A percentile compares a stretch with the other conserved stretches of the same genome.
These are phyloP conservation scores for Colletotrichum echinochloae DNA, from an alignment of 2,329 filamentous ascomycete genomes.

Conservation along the genomic window DNA sequence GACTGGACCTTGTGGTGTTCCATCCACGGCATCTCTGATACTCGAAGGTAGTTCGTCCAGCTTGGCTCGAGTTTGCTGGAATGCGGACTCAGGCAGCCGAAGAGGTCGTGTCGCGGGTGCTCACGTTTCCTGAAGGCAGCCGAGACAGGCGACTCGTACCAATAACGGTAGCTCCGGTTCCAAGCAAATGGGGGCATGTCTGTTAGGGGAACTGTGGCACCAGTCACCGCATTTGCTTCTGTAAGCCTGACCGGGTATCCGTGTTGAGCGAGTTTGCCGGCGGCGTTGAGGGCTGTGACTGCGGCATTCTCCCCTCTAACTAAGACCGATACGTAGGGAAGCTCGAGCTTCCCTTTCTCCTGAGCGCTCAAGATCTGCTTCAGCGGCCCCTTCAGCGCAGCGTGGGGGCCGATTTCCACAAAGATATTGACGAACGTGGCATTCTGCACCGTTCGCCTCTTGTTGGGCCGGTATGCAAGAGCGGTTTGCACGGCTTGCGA, in stretches of 20 bases:
- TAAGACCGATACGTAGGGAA: conserved; percentile 8
- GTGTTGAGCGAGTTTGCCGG: conserved; percentile 5
- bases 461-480: background rate
- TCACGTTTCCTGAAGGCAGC: conserved; percentile 23
- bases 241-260: conserved; percentile 1
- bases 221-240: background rate
- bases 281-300: conserved; percentile 4
- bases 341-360: background rate
- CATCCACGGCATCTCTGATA: conserved; percentile 57
- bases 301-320: conserved; percentile 9
- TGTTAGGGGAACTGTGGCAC: conserved; percentile 1
- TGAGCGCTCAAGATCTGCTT: conserved; percentile 8
- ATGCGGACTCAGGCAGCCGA: conserved; percentile 7
- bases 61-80: background rate
- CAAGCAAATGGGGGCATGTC: conserved; percentile 39
- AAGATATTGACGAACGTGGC: too few species aligned
- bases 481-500: background rate
- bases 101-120: conserved; percentile 28
- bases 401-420: conserved; percentile 23
- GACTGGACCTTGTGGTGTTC: conserved; percentile 59
- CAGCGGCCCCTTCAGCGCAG: conserved; percentile 6
- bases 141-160: conserved; percentile 11
- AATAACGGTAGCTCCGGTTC: conserved; percentile 28
- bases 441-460: background rate
- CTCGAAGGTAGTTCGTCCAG: conserved; percentile 28